Evolutionary conservation across 164 flowering plant species (phyloP).

Genomic region (Vitis amurensis): DNA sequence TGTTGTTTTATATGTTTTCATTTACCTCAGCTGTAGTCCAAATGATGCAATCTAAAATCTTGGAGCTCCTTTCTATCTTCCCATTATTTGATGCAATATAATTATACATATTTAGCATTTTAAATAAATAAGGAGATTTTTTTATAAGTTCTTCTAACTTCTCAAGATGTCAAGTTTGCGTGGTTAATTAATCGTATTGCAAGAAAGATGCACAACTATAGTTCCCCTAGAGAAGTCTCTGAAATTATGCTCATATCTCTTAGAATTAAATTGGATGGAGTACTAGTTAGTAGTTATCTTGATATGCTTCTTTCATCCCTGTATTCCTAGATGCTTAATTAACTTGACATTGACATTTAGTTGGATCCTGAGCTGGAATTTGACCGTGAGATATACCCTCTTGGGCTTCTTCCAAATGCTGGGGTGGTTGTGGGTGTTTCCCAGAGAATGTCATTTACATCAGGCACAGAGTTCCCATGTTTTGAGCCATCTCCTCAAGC

Average conservation of each 20-base stretch:
- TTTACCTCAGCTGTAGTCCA: too few relatives aligned
- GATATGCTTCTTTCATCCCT: not conserved
- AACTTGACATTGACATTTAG: conserved; percentile 34
- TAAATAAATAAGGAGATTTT: too few relatives aligned
- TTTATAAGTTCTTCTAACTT: too few relatives aligned
- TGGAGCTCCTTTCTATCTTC: too few relatives aligned
- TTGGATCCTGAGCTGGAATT: conserved; percentile 99
- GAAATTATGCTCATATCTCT: not conserved
- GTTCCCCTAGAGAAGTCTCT: not conserved
- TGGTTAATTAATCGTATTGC: too few relatives aligned
- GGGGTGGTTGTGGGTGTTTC: conserved; percentile 97
- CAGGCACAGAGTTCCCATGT: conserved; percentile 96
- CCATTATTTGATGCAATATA: too few relatives aligned
- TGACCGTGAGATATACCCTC: conserved; percentile 97
- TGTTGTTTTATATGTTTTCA: too few relatives aligned
- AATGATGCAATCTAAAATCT: too few relatives aligned
- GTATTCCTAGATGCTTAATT: not conserved
- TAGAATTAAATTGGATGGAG: not conserved
- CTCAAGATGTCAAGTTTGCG: too few relatives aligned
- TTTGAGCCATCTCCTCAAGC: conserved; percentile 99
- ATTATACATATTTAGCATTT: too few relatives aligned
- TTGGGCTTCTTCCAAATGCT: conserved; percentile 95
- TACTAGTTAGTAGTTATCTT: not conserved
- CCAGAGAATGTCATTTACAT: conserved; percentile 93
- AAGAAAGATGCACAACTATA: not conserved